A percentile compares a stretch with the other conserved stretches of the same genome.
These are phyloP conservation scores for Cercospora canescens DNA, from an alignment of 2,329 filamentous ascomycete species.

Conservation along the genomic window DNA sequence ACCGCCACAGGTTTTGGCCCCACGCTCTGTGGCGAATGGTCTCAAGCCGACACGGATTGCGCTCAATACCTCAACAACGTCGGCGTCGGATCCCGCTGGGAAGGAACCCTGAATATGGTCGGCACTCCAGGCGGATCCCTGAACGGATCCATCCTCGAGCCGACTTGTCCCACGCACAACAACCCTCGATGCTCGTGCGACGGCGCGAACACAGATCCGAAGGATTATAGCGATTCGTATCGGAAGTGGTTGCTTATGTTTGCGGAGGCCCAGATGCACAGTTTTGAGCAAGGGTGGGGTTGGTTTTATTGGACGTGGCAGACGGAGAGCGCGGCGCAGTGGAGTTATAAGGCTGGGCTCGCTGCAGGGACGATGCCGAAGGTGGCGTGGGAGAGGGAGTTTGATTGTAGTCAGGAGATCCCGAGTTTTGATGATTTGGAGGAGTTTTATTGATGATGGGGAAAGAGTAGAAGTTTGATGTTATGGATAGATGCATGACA, in stretches of 20 bases:
- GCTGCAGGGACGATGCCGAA: conserved; percentile 74
- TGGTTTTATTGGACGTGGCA: conserved; percentile 99
- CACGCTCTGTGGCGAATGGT: conserved; percentile 95
- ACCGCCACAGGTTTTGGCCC: conserved; percentile 81
- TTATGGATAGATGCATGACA: background rate
- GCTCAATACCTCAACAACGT: conserved; percentile 85
- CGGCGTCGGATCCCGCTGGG: conserved; percentile 84
- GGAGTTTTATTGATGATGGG: conserved; percentile 44
- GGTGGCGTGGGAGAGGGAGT: conserved; percentile 45
- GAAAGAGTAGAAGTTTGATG: background rate
- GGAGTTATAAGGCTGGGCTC: conserved; percentile 85
- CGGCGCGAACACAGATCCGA: conserved; percentile 71
- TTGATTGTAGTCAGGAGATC: conserved; percentile 42
- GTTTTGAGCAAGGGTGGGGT: conserved; percentile 89
- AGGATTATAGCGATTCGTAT: conserved; percentile 69
- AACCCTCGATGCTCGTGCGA: conserved; percentile 70
- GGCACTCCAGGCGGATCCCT: conserved; percentile 52
- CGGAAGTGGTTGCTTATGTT: conserved; percentile 86
- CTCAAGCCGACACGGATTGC: conserved; percentile 96
- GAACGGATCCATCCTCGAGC: conserved; percentile 63
- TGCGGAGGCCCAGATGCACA: conserved; percentile 93
- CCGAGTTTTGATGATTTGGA: conserved; percentile 46
- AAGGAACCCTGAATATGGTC: conserved; percentile 72
- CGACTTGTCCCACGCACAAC: conserved; percentile 68
- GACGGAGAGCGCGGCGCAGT: conserved; percentile 81